Evolutionary conservation across 2,329 filamentous ascomycete species (phyloP).

Genomic region (Dactylellina cionopaga): DNA sequence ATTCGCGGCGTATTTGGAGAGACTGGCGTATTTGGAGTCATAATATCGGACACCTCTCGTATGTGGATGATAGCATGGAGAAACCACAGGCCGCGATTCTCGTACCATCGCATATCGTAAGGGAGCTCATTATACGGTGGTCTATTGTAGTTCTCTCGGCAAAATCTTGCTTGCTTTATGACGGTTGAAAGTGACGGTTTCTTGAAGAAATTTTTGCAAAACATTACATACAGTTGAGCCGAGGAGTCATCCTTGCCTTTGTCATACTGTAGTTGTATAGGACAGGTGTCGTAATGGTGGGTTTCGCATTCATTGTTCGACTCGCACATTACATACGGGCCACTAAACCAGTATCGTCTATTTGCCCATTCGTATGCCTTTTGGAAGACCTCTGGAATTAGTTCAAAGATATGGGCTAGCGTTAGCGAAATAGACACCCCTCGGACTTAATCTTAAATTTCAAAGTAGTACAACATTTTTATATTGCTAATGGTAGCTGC

Average conservation of each 20-base stretch:
- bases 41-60: constrained; percentile 4
- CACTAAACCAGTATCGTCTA: constrained; percentile 13
- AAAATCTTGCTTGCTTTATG: constrained; percentile 6
- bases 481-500: too few species aligned
- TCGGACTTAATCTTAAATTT: too few species aligned
- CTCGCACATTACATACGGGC: background rate
- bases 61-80: constrained; percentile 23
- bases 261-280: background rate
- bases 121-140: background rate
- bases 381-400: constrained; percentile 10
- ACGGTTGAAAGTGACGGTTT: background rate
- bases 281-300: too few species aligned
- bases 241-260: background rate
- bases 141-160: background rate
- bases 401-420: too few species aligned
- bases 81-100: constrained; percentile 23
- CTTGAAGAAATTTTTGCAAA: constrained; percentile 3
- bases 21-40: background rate
- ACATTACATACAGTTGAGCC: background rate
- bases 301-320: too few species aligned
- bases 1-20: background rate
- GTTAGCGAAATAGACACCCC: too few species aligned
- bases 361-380: background rate
- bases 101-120: constrained; percentile 22
- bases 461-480: too few species aligned